Conservation (phyloP, 768 basidiomycete genomes). For the Daedaleopsis nitida region DNA sequence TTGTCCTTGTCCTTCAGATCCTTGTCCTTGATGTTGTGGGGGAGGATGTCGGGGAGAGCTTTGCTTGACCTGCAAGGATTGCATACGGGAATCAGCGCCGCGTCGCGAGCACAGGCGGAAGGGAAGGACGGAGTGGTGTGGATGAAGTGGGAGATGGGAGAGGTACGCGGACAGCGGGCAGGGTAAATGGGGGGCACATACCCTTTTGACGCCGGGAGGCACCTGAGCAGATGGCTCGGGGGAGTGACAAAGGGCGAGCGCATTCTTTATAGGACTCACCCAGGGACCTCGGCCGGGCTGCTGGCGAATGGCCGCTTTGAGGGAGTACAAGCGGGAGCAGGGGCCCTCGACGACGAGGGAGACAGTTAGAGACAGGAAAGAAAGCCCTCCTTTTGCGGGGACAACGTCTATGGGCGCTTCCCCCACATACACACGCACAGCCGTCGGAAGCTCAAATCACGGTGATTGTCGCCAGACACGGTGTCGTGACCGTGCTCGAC, state of each 20-base stretch:
- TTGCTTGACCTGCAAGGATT: conserved; percentile 7
- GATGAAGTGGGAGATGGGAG: not conserved
- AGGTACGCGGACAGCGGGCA: not conserved
- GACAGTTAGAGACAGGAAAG: not conserved
- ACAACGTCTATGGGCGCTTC: conserved; percentile 9
- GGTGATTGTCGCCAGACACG: not conserved
- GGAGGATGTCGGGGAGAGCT: not conserved
- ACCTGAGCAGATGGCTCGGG: conserved; percentile 15
- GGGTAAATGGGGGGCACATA: conserved; percentile 9
- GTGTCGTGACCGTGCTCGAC: conserved; percentile 10
- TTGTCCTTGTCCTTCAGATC: conserved; percentile 1
- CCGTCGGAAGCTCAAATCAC: not conserved
- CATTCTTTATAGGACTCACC: conserved; percentile 18
- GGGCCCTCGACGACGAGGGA: not conserved
- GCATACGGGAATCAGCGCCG: conserved; percentile 4
- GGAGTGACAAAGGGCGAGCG: not conserved
- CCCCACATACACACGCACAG: not conserved
- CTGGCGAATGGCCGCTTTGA: not conserved
- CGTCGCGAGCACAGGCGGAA: not conserved
- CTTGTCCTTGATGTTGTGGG: not conserved
- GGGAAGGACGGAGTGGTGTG: not conserved
- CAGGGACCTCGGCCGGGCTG: not conserved
- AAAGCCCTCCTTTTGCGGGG: conserved; percentile 3
- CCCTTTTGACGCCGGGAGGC: conserved; percentile 13
- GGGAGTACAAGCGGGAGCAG: not conserved